Evolutionary conservation across 106 monocot species (phyloP), one percentile per base, ranked within the genome.

Genomic region (Acorus gramineus): DNA sequence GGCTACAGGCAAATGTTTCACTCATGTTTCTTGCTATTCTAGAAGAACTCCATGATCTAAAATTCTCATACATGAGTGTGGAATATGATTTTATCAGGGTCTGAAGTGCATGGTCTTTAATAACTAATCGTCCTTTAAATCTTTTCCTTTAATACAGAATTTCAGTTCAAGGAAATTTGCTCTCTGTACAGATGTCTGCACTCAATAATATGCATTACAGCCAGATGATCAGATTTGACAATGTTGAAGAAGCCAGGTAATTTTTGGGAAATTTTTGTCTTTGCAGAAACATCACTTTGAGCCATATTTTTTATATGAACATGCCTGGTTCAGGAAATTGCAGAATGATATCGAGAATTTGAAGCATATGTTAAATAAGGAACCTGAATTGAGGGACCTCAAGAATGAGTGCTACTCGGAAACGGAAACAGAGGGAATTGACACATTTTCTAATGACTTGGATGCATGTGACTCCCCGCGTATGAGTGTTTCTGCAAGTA

Each of bases 191-290:
- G 68, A 68, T 91, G 42, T 70, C 80, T 55, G 96, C 96, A 61
- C 81, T 91, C 44, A 74, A 98, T 44, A 98, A 98, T 67, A 98
- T 98, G 96, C 96, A 98, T 68, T 98, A 91, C 67, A 88, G 90
- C 64, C 83, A 98, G 72, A 98, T 98, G 96, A 85, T 98, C 57
- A 85, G 96, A 83, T 98, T 98, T 81, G 85, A 88, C 56, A 88
- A 91, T 73, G 68, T 77, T 71, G 82, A 90, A 73, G 85, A 91
- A 76, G 85, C 96, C 57, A 87, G 83, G 95, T 90, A 83, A 54
- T 55, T 10, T 50, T 14, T 42, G 49, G 42, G 51, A 43, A 14
- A 44, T 45, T 42, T 43, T 4, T 4, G n/a, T 65, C 28, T 9
- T 6, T 8, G 51, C 11, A 46, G n/a, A 50, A 13, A 8, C 2